Conservation (phyloP, 2,329 filamentous ascomycete genomes). For the Cordyceps militaris region DNA sequence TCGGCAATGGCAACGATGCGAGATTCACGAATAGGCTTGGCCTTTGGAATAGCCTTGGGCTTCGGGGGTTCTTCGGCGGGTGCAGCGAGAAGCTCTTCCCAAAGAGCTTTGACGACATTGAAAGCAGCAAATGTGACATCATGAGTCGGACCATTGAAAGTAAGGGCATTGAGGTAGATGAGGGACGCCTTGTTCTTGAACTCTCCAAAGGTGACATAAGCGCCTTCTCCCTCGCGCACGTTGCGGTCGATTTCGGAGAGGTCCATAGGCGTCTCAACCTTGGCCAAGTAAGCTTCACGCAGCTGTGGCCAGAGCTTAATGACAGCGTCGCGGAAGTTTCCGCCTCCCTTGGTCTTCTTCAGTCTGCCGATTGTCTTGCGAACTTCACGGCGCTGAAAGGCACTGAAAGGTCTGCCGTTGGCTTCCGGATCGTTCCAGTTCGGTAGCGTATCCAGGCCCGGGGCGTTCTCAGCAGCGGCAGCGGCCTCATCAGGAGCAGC, state of each 20-base stretch:
- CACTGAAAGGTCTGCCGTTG: constrained; percentile 46
- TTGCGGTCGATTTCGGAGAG: constrained; percentile 75
- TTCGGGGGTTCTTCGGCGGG: constrained; percentile 50
- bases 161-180: constrained; percentile 69
- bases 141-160: constrained; percentile 78
- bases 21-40: constrained; percentile 31
- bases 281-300: constrained; percentile 63
- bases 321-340: constrained; percentile 71
- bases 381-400: constrained; percentile 54
- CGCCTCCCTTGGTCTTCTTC: constrained; percentile 79
- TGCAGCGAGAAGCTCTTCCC: constrained; percentile 38
- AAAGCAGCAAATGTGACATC: constrained; percentile 55
- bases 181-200: constrained; percentile 69
- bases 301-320: constrained; percentile 67
- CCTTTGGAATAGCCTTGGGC: constrained; percentile 41
- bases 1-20: constrained; percentile 23
- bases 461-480: constrained; percentile 11
- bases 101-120: constrained; percentile 49
- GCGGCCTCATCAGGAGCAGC: constrained; percentile 12
- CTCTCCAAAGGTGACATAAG: constrained; percentile 62
- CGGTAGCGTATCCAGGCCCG: constrained; percentile 25
- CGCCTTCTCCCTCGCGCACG: constrained; percentile 53
- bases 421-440: constrained; percentile 37
- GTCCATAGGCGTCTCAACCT: constrained; percentile 74
- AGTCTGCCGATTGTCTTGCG: constrained; percentile 62